Evolutionary conservation across 2,329 filamentous ascomycete species (phyloP), one percentile per base, ranked within the genome.

Genomic region (Penicillium sp.): DNA sequence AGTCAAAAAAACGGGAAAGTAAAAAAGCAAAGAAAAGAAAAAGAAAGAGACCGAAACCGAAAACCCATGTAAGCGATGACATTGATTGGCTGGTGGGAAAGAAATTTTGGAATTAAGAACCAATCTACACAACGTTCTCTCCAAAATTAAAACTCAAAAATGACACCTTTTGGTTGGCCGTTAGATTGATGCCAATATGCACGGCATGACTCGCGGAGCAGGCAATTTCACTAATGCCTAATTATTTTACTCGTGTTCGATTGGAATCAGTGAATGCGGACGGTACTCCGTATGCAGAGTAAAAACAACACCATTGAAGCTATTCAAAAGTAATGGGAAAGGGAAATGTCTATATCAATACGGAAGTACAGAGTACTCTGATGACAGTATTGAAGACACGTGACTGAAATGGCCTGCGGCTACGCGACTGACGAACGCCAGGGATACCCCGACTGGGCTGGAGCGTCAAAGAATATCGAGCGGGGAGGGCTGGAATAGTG

Each of bases 361-460:
- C 24, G 5, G 24, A 27, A 27, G 24, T 27, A 18, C 18, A 18
- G 18, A 18, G 18, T 18, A 18, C 18, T 18, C 18, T 18, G 18
- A 18, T 18, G 18, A 18, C 13, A 14, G 3, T 39, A 29, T 27
- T 5, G 29, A 1, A 16, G 27, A 53, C 61, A 63, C 61, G 60
- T 63, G 61, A 63, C 16, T 16, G 32, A 8, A 41, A 13, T 6
- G 8, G 4, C 5, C 61, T 63, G 61, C 61, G 61, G 62, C 62
- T 64, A 64, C 54, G 60, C 62, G 62, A 64, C 59, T 60, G 59
- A 62, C 53, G 57, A 55, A 60, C 43, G 31, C 52, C 21, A 29
- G 4, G 18, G 27, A 10, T 11, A 14, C 9, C 10, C 40, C 58
- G 57, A 60, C 58, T 60, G 55, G 57, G 45, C 13, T 16, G 21